Conservation (phyloP, 371 early-diverging fungal species). For the Dentiscutata heterogama region DNA sequence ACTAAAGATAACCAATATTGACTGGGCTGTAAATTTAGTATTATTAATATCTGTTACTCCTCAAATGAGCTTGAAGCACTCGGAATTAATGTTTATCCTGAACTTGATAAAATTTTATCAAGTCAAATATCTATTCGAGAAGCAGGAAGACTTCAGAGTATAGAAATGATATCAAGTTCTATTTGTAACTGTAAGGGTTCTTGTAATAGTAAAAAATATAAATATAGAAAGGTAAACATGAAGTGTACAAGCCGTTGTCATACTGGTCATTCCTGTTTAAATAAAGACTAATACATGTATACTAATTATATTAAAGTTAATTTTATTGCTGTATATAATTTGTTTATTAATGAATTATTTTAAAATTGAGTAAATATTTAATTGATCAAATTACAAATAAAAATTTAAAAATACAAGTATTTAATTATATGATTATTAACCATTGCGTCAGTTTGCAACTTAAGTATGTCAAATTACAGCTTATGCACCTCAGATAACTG, state of each 20-base stretch:
- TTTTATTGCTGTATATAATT: too few species aligned
- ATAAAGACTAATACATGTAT: too few species aligned
- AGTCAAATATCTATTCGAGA: conserved; percentile 17
- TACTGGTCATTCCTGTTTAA: too few species aligned
- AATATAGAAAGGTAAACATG: not conserved
- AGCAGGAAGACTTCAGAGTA: conserved; percentile 6
- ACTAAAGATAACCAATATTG: not conserved
- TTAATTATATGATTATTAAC: too few species aligned
- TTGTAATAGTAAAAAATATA: conserved; percentile 2
- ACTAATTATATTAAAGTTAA: too few species aligned
- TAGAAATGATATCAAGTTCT: not conserved
- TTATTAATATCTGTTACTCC: not conserved
- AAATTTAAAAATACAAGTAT: too few species aligned
- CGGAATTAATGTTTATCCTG: not conserved
- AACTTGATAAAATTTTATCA: not conserved
- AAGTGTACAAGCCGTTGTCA: conserved; percentile 17
- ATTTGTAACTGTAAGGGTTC: conserved; percentile 10
- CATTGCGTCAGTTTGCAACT: too few species aligned
- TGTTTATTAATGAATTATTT: too few species aligned
- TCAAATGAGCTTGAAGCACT: not conserved
- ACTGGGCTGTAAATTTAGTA: not conserved
- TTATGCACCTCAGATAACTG: too few species aligned
- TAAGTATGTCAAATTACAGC: too few species aligned
- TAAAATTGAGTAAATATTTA: too few species aligned
- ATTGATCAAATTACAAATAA: too few species aligned